Evolutionary conservation across 2,329 filamentous ascomycete species (phyloP).

Genomic region (Colletotrichum paranaense): DNA sequence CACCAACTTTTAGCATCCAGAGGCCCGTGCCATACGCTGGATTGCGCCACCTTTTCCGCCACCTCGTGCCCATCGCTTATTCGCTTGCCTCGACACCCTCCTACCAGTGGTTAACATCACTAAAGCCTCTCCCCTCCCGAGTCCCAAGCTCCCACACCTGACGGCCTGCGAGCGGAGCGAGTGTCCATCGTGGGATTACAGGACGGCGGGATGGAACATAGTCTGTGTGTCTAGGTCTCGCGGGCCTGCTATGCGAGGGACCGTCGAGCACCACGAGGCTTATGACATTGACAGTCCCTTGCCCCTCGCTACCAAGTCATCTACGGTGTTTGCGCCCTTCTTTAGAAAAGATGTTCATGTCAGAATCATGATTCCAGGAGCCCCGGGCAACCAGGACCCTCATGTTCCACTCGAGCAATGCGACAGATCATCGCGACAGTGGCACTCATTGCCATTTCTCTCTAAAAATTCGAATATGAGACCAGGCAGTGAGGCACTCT

Average conservation of each 20-base stretch:
- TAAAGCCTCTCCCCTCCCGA: not conserved
- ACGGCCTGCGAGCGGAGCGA: not conserved
- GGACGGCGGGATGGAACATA: slow-evolving; percentile 9
- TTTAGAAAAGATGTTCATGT: slow-evolving; percentile 8
- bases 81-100: slow-evolving; percentile 23
- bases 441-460: slow-evolving; percentile 2
- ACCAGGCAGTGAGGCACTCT: not conserved
- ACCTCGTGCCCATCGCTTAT: not conserved
- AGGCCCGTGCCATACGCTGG: slow-evolving; percentile 7
- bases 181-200: slow-evolving; percentile 8
- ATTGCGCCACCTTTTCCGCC: slow-evolving; percentile 11
- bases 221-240: not conserved
- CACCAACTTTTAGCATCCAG: slow-evolving; percentile 19
- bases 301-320: not conserved
- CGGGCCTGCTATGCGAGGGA: not conserved
- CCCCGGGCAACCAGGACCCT: not conserved
- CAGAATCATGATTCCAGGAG: not conserved
- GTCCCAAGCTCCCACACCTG: too few relatives aligned
- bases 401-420: not conserved
- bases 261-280: not conserved
- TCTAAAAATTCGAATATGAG: slow-evolving; percentile 1
- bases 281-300: not conserved
- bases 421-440: not conserved
- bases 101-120: not conserved
- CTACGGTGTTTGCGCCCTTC: not conserved